Conservation (phyloP, 2,329 filamentous ascomycete genomes). For the Aspergillus sp. region DNA sequence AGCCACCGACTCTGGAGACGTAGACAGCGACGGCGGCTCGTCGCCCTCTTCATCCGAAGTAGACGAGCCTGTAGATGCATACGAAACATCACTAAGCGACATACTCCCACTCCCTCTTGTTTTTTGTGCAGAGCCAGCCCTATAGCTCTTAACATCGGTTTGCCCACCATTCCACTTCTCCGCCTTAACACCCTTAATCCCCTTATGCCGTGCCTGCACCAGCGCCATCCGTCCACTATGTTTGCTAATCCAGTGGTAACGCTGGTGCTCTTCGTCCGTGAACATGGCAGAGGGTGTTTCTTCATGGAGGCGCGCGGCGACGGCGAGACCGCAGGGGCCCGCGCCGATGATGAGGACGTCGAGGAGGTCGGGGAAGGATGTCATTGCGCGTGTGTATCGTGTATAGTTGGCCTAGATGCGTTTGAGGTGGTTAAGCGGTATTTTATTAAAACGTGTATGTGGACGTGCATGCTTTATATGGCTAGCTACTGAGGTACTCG, state of each 20-base stretch:
- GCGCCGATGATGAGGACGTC: slow-evolving; percentile 69
- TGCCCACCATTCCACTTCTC: slow-evolving; percentile 16
- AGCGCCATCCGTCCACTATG: slow-evolving; percentile 54
- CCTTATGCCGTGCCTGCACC: slow-evolving; percentile 21
- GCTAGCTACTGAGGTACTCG: too few species aligned
- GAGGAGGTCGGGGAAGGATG: slow-evolving; percentile 17
- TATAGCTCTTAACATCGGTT: background rate
- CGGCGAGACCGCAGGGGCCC: slow-evolving; percentile 67
- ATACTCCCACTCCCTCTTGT: background rate
- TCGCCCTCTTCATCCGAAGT: background rate
- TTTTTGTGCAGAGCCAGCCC: background rate
- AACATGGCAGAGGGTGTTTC: slow-evolving; percentile 70
- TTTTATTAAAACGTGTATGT: background rate
- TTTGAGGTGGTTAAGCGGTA: background rate
- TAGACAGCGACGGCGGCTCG: background rate
- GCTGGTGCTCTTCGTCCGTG: slow-evolving; percentile 72
- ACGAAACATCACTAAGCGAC: background rate
- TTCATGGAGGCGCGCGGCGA: slow-evolving; percentile 65
- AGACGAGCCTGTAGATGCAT: background rate
- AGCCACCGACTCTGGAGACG: background rate
- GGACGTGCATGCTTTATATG: too few species aligned
- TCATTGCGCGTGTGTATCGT: background rate
- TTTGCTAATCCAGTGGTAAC: slow-evolving; percentile 71
- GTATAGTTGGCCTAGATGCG: too few species aligned
- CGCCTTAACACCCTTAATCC: slow-evolving; percentile 22